Evolutionary conservation across 176 grass and related monocot species (phyloP).

Genomic region (Oryza glaberrima): DNA sequence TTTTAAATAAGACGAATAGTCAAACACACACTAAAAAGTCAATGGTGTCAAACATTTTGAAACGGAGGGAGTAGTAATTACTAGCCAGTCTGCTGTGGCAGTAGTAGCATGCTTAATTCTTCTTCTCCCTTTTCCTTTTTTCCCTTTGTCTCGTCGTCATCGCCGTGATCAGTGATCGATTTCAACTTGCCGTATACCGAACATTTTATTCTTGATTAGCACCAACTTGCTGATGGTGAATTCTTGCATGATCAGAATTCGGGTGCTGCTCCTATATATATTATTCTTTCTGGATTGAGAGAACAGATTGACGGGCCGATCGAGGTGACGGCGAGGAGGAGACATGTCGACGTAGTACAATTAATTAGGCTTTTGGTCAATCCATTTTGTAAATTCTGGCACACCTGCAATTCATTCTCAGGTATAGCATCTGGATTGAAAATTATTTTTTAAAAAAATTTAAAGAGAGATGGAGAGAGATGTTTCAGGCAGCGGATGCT

Average conservation of each 20-base stretch:
- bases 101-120: too few relatives aligned
- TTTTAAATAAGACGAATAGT: too few relatives aligned
- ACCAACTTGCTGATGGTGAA: slow-evolving; percentile 21
- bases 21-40: too few relatives aligned
- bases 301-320: neutral
- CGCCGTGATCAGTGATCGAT: neutral
- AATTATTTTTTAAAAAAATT: neutral
- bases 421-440: slow-evolving; percentile 26
- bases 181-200: slow-evolving; percentile 39
- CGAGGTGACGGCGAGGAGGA: slow-evolving; percentile 21
- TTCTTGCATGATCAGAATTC: slow-evolving; percentile 35
- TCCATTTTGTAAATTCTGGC: slow-evolving; percentile 33
- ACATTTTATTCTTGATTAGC: slow-evolving; percentile 16
- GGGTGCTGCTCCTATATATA: slow-evolving; percentile 26
- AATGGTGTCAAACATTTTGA: too few relatives aligned
- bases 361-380: slow-evolving; percentile 21
- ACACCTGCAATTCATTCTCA: neutral
- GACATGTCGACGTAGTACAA: slow-evolving; percentile 30
- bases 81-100: neutral
- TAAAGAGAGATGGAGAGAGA: neutral
- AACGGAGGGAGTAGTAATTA: too few relatives aligned
- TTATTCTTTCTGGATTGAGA: slow-evolving; percentile 22
- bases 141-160: neutral
- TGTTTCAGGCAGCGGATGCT: slow-evolving; percentile 29
- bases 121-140: neutral